Base-by-base conservation (phyloP, 108 stramenopile genomes). In the Epipyxis sp. region DNA sequence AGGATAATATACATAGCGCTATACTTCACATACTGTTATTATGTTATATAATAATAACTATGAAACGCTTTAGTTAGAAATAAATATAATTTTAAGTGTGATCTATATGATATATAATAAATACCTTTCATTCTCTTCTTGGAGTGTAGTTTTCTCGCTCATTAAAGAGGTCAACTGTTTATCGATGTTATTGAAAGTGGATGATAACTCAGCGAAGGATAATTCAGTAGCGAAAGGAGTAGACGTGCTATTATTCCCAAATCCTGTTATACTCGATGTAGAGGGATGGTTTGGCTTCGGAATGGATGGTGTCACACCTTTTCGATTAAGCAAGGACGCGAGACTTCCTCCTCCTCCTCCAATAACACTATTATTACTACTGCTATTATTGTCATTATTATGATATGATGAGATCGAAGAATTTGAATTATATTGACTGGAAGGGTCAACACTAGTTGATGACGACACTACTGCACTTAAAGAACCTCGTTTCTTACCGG, bases 211-310 rank as follows among this genome's bases (percentile, higher is more conserved):
- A 13, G 61, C 61, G 6, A 32, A 16, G 6, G 61, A 32, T 32
- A 32, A 3, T 65, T 65, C 61, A 6, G 61, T 65, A 65, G 61
- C 61, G 25, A 65, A 65, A 25, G 61, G 61, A 25, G 13, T 35
- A 32, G 10, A 10, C 20, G 13, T 6, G 3, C 3, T 32, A 65
- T 29, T 16, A 10, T 29, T 37, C 27, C 13, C 34, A 65, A 16
- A 6, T 65, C 61, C 61, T 32, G 13, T 65, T 50, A 20, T 6
- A 20, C 46, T 50, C 20, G 46, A 6, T 50, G 46, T 13, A 20
- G 46, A 50, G 46, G 46, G 20, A 50, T 6, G 46, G 13, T 20
- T 13, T 50, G 61, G 6, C 25, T 29, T 25, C 20, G 25, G 20
- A 25, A 16, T 57, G 16, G 54, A 57, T 25, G 54, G 54, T 57